Conservation (phyloP, 1,284 basidiomycete species). For the Neotropicomus parvogracilis region DNA sequence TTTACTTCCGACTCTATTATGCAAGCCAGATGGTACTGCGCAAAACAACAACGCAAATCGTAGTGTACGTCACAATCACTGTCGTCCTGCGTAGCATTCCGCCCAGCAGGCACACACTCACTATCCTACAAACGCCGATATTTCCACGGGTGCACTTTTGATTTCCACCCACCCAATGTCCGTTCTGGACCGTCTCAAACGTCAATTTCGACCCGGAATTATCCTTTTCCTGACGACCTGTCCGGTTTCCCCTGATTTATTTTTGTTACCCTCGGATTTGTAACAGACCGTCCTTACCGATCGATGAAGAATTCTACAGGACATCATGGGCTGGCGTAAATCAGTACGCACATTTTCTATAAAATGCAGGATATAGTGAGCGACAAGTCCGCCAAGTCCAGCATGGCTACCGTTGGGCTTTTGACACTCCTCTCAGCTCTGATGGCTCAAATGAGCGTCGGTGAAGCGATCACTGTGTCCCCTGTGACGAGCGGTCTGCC, state of each 20-base stretch:
- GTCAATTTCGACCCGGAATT: background rate
- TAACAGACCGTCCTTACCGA: no score
- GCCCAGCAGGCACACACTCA: no score
- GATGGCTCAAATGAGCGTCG: slow-evolving; percentile 1
- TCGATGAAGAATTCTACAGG: no score
- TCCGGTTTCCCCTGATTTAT: background rate
- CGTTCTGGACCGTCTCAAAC: background rate
- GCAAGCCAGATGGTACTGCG: no score
- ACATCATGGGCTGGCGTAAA: no score
- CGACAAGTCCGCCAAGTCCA: background rate
- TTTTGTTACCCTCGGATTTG: background rate
- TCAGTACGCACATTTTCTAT: background rate
- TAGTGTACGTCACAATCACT: no score
- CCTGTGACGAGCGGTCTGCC: slow-evolving; percentile 52
- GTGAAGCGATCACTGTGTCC: slow-evolving; percentile 33
- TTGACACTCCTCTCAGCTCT: background rate
- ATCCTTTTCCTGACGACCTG: background rate
- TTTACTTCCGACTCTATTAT: no score
- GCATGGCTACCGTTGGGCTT: slow-evolving; percentile 12
- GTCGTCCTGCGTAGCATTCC: no score
- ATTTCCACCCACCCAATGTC: slow-evolving; percentile 9
- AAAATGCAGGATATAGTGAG: background rate
- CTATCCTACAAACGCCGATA: no score
- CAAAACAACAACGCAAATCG: no score
- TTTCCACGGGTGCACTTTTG: no score